These are phyloP conservation scores for Naumovozyma dairenensis DNA, from an alignment of 805 yeast species.

Conservation along the genomic window DNA sequence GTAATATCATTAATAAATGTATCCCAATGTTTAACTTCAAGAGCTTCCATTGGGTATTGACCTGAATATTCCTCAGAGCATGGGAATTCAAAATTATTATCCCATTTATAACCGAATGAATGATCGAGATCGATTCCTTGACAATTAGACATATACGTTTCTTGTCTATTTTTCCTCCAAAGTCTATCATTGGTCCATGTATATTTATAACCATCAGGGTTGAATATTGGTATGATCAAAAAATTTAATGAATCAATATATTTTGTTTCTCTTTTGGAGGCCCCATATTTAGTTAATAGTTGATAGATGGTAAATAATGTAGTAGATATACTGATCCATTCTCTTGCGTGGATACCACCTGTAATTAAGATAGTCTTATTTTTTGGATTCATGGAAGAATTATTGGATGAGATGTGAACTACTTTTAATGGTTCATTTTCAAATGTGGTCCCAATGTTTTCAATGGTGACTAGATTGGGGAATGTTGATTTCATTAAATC, in stretches of 20 bases:
- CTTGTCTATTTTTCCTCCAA: slow-evolving; percentile 86
- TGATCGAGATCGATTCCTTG: slow-evolving; percentile 82
- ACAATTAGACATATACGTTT: slow-evolving; percentile 55
- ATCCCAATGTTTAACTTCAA: slow-evolving; percentile 45
- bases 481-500: slow-evolving; percentile 49
- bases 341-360: slow-evolving; percentile 84
- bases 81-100: slow-evolving; percentile 49
- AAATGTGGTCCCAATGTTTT: slow-evolving; percentile 62
- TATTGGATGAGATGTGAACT: slow-evolving; percentile 48
- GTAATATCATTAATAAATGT: slow-evolving; percentile 35
- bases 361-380: slow-evolving; percentile 64
- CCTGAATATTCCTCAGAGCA: slow-evolving; percentile 84
- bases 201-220: slow-evolving; percentile 85
- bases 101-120: slow-evolving; percentile 70
- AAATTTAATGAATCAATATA: slow-evolving; percentile 56
- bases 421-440: slow-evolving; percentile 68
- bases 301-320: slow-evolving; percentile 47
- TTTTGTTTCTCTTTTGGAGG: slow-evolving; percentile 32
- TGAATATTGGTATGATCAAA: slow-evolving; percentile 70
- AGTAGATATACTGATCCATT: slow-evolving; percentile 74
- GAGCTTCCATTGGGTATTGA: slow-evolving; percentile 55
- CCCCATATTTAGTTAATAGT: slow-evolving; percentile 39
- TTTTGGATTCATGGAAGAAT: slow-evolving; percentile 31
- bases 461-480: slow-evolving; percentile 54
- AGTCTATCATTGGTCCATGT: slow-evolving; percentile 73